Evolutionary conservation across 1,284 basidiomycete species (phyloP).

Genomic region (Acaromyces ingoldii): DNA sequence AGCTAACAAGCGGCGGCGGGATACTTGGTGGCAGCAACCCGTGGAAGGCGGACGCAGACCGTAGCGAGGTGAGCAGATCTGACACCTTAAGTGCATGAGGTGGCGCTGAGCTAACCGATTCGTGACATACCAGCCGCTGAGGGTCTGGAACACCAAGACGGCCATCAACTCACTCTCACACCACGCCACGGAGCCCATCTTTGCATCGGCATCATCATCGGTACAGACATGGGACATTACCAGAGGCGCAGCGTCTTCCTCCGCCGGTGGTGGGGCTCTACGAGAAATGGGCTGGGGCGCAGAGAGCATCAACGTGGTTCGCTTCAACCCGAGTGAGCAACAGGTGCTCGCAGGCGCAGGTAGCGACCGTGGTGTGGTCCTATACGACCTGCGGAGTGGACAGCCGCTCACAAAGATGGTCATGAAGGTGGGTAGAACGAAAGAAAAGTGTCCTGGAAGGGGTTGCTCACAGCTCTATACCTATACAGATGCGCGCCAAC

Average conservation of each 20-base stretch:
- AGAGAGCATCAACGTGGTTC: conserved; percentile 79
- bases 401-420: conserved; percentile 85
- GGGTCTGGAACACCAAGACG: conserved; percentile 39
- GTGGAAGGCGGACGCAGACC: neutral
- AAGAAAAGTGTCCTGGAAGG: neutral
- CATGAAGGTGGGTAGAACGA: conserved; percentile 66
- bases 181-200: conserved; percentile 76
- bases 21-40: conserved; percentile 2
- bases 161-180: conserved; percentile 79
- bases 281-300: conserved; percentile 53
- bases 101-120: neutral
- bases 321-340: conserved; percentile 89
- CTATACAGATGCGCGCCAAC: conserved; percentile 59
- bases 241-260: conserved; percentile 47
- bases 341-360: conserved; percentile 90
- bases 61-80: too few relatives aligned
- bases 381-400: conserved; percentile 93
- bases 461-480: neutral
- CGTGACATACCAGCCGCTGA: conserved; percentile 21
- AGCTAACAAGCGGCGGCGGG: conserved; percentile 3
- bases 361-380: conserved; percentile 85
- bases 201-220: conserved; percentile 85
- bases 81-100: too few relatives aligned
- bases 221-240: conserved; percentile 99
- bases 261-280: conserved; percentile 57